Percentiles rank a stretch among this genome's conserved stretches.
phyloP scores from a whole-genome alignment of 176 grass and related monocot species.

The Lolium perenne region DNA sequence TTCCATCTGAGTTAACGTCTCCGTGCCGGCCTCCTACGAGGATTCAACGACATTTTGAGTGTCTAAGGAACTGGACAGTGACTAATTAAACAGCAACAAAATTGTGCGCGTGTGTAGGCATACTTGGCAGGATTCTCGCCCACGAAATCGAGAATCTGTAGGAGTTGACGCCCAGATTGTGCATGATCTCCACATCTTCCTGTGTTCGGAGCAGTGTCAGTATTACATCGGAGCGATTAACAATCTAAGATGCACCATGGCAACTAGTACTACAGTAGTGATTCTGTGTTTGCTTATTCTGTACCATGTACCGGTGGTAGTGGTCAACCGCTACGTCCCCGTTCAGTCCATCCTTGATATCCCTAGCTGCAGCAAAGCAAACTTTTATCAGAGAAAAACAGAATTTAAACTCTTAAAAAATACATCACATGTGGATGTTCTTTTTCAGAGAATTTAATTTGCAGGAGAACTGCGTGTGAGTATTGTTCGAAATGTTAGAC shows the following conservation, averaged over 20 bases:
- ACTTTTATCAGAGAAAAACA: background rate
- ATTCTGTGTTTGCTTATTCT: constrained; percentile 35
- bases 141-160: constrained; percentile 74
- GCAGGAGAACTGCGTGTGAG: too few species aligned
- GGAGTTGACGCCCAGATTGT: constrained; percentile 54
- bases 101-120: background rate
- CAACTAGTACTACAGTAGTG: background rate
- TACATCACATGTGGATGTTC: background rate
- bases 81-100: background rate
- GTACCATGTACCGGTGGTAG: constrained; percentile 62
- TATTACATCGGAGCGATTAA: background rate
- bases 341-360: constrained; percentile 43
- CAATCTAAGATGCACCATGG: background rate
- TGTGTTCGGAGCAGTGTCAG: constrained; percentile 26
- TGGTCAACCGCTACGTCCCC: constrained; percentile 57
- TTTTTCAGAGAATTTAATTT: too few species aligned
- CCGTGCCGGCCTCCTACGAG: constrained; percentile 56
- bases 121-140: constrained; percentile 65
- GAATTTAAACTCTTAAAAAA: background rate
- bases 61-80: background rate
- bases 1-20: constrained; percentile 46
- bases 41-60: background rate
- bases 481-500: too few species aligned
- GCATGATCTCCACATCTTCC: constrained; percentile 57
- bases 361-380: constrained; percentile 9